Conservation (phyloP, 169 alveolate species). For the Cryptosporidium bovis region DNA sequence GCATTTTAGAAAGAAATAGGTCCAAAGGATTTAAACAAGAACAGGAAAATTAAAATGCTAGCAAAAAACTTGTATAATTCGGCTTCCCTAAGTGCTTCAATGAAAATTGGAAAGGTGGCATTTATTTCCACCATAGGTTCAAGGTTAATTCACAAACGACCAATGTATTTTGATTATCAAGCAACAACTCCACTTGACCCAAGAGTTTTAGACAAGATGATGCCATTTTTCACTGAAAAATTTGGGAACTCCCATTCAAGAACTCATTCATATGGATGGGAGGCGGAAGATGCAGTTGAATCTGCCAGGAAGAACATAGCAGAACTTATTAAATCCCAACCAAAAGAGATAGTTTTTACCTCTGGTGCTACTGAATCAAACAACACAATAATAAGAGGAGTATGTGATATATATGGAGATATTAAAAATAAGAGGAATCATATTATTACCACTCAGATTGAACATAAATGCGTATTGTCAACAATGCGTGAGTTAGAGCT, state of each 20-base stretch:
- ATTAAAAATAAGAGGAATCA: conserved; percentile 89
- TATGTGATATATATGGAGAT: conserved; percentile 79
- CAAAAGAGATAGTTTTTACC: conserved; percentile 95
- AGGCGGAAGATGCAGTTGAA: conserved; percentile 94
- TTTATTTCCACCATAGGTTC: conserved; percentile 16
- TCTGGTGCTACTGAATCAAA: conserved; percentile 99
- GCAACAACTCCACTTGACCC: conserved; percentile 99
- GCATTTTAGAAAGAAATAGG: too few relatives aligned
- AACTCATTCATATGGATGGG: conserved; percentile 98
- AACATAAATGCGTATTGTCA: conserved; percentile 97
- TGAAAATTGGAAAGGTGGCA: conserved; percentile 22
- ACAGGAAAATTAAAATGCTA: too few relatives aligned
- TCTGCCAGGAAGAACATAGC: conserved; percentile 91
- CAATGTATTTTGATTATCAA: conserved; percentile 93
- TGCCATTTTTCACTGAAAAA: conserved; percentile 93
- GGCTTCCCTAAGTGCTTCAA: background rate
- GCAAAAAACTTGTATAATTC: background rate
- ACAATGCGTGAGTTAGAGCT: conserved; percentile 90
- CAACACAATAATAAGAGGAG: conserved; percentile 95
- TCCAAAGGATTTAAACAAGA: too few relatives aligned
- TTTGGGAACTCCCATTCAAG: conserved; percentile 98
- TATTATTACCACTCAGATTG: conserved; percentile 96
- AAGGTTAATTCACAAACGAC: conserved; percentile 6
- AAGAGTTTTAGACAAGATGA: conserved; percentile 97
- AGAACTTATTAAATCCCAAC: conserved; percentile 87